Conservation (phyloP, 768 basidiomycete species). For the Suillus variegatus region DNA sequence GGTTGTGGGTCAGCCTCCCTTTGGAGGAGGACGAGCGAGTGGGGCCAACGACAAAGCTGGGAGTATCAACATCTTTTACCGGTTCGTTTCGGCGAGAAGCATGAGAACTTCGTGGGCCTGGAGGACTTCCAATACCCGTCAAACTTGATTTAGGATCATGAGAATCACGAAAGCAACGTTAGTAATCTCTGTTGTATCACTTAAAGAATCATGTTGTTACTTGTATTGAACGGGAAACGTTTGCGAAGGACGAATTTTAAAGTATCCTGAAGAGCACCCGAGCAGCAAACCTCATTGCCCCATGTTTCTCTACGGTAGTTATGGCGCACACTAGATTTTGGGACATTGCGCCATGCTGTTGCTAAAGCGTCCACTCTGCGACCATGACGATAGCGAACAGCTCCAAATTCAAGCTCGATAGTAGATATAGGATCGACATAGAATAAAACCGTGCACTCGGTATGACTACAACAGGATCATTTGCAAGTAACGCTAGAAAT, state of each 20-base stretch:
- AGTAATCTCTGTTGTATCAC: not conserved
- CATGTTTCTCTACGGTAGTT: no score
- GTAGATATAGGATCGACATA: no score
- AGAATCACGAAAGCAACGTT: not conserved
- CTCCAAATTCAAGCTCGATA: no score
- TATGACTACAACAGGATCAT: no score
- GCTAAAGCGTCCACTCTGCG: no score
- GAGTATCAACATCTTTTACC: slow-evolving; percentile 71
- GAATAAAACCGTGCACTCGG: no score
- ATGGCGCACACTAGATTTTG: no score
- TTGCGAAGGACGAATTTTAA: not conserved
- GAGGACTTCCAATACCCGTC: slow-evolving; percentile 90
- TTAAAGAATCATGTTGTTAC: not conserved
- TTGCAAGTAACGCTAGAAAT: no score
- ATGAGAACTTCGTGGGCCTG: slow-evolving; percentile 57
- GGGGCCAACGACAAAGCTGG: slow-evolving; percentile 99
- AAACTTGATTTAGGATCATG: slow-evolving; percentile 59
- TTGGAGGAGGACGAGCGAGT: slow-evolving; percentile 89
- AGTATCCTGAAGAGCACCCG: no score
- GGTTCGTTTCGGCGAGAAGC: slow-evolving; percentile 85
- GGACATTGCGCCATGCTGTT: no score
- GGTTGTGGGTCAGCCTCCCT: slow-evolving; percentile 39
- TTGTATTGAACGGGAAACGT: not conserved
- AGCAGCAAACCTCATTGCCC: no score
- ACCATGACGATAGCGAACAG: no score